Base-by-base conservation (phyloP, 2,329 filamentous ascomycete genomes). In the Magnaporthales sp. region DNA sequence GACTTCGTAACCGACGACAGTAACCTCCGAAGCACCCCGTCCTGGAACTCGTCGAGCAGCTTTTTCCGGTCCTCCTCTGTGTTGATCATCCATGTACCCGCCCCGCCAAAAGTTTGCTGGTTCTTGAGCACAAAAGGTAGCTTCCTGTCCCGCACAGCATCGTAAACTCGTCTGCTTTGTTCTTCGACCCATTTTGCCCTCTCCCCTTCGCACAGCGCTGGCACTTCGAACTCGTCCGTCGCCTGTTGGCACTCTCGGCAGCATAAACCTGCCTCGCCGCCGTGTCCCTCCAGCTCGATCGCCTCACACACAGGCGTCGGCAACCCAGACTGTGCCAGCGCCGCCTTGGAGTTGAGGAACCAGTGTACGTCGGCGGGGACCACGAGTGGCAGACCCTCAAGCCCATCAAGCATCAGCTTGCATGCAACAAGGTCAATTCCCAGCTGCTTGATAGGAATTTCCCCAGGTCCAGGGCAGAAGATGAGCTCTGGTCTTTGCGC, bases 101-200 rank as follows among this genome's bases (percentile, higher is more conserved):
- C 77, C 4, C 76, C 75, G 3, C 75, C 76, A 67, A 77, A 77
- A 0, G 74, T 76, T 64, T 77, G 76, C 63, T 78, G 77, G 51
- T 73, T 77, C 68, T 78, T 78, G 31, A 78, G 67, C 1, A 78
- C 76, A n/a, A 78, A 78, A 0, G 76, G 77, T 0, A 77, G 64
- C 0, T 68, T 67, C 4, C 73, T 70, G 19, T 60, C 30, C 22
- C 67, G 66, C 15, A 78, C 66, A 19, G 70, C 69, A 1, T 67
- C 65, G 5, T 75, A 68, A n/a, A 77, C 68, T 29, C 67, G 66
- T 13, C 62, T 46, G 54, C 70, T 74, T 64, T 78, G 72, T 66
- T 69, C 67, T 5, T 68, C 56, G 0, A 77, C 65, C 76, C 77
- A 79, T 3, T 63, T 62, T 0, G 73, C 70, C 4, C 76, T 70